A percentile compares a stretch with the other conserved stretches of the same genome.
Evolutionary conservation across 2,329 filamentous ascomycete species (phyloP).

Genomic region (Fusarium pininemorale): DNA sequence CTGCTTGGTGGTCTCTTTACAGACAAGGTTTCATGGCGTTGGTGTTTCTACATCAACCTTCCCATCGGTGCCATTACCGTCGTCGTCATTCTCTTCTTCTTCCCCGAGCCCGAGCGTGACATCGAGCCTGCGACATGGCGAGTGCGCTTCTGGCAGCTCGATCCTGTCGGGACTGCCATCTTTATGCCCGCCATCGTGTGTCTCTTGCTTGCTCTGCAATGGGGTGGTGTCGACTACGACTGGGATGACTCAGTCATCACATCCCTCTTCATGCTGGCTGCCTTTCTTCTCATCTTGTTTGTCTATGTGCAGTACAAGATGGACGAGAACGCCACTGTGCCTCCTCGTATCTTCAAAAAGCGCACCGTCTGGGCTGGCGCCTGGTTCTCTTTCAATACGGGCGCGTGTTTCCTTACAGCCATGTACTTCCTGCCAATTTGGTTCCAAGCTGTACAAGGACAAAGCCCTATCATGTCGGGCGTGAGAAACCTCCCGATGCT

Average conservation of each 20-base stretch:
- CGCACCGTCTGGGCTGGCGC: slow-evolving; percentile 51
- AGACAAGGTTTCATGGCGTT: slow-evolving; percentile 50
- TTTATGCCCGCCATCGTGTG: slow-evolving; percentile 54
- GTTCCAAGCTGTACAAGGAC: slow-evolving; percentile 57
- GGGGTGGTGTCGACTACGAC: slow-evolving; percentile 53
- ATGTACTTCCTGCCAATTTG: slow-evolving; percentile 56
- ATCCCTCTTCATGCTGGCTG: slow-evolving; percentile 46
- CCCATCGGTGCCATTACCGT: slow-evolving; percentile 50
- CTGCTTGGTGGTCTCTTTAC: slow-evolving; percentile 50
- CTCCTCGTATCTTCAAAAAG: slow-evolving; percentile 52
- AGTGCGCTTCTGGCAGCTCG: slow-evolving; percentile 41
- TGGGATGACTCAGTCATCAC: slow-evolving; percentile 40
- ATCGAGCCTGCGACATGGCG: slow-evolving; percentile 39
- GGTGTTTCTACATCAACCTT: slow-evolving; percentile 55
- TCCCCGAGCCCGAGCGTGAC: slow-evolving; percentile 38
- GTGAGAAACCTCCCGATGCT: slow-evolving; percentile 54
- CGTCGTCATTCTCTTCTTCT: slow-evolving; percentile 45
- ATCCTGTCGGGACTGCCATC: slow-evolving; percentile 45
- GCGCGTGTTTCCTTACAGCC: slow-evolving; percentile 45
- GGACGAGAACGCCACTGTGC: slow-evolving; percentile 55
- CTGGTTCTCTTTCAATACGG: slow-evolving; percentile 51
- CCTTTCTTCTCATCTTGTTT: slow-evolving; percentile 48
- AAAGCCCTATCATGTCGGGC: slow-evolving; percentile 51
- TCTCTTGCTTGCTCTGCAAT: slow-evolving; percentile 61
- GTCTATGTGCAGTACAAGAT: slow-evolving; percentile 51